phyloP scores from a whole-genome alignment of 129 eudicot species.

The Flaveria linearis region DNA sequence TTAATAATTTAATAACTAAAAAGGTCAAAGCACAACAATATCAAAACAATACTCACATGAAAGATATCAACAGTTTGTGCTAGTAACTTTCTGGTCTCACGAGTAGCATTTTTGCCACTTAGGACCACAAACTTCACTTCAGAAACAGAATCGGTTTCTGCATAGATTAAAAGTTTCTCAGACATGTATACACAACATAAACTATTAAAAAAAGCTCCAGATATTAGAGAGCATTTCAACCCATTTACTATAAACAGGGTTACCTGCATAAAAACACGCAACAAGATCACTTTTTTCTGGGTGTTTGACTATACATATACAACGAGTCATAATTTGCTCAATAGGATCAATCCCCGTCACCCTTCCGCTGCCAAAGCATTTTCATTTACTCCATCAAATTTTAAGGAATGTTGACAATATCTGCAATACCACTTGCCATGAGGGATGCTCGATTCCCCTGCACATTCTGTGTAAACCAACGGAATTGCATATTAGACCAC shows the following conservation, averaged over 20 bases:
- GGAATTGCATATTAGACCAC: no score
- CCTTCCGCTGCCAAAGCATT: conserved; percentile 94
- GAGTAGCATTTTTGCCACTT: conserved; percentile 69
- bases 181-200: conserved; percentile 1
- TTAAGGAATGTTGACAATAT: no score
- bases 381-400: no score
- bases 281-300: conserved; percentile 59
- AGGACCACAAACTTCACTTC: conserved; percentile 85
- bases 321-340: conserved; percentile 71
- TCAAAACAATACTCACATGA: conserved; percentile 61
- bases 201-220: background rate
- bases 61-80: conserved; percentile 84
- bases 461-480: no score
- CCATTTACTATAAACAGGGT: no score
- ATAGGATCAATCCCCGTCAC: conserved; percentile 72
- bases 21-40: background rate
- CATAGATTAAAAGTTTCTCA: conserved; percentile 24
- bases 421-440: no score
- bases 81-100: conserved; percentile 65
- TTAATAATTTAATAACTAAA: background rate
- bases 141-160: conserved; percentile 43
- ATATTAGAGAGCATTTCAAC: no score
- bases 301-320: conserved; percentile 78
- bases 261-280: conserved; percentile 92
- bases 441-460: no score